phyloP scores from a whole-genome alignment of 495 filamentous ascomycete species.

The Xanthoparmelia taractica region DNA sequence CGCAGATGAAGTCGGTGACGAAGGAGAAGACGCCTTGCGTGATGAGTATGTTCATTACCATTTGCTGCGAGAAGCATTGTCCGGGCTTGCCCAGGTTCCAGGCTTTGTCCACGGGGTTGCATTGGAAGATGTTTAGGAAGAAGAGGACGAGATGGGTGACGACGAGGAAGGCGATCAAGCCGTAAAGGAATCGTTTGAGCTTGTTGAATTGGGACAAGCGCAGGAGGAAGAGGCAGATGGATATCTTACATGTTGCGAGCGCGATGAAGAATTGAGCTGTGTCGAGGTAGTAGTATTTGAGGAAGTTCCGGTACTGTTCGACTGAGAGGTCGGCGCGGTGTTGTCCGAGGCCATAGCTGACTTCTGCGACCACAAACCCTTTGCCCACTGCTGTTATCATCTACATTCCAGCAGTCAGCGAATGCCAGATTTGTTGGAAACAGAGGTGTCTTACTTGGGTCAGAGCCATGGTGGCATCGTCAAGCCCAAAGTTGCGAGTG shows the following conservation, averaged over 20 bases:
- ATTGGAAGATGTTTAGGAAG: constrained; percentile 16
- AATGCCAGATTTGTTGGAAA: background rate
- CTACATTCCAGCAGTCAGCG: background rate
- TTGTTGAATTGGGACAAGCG: constrained; percentile 18
- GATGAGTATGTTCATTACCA: constrained; percentile 13
- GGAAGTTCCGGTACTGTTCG: constrained; percentile 13
- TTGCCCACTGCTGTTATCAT: constrained; percentile 12
- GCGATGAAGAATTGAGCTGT: constrained; percentile 24
- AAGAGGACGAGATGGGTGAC: constrained; percentile 15
- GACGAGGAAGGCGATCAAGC: constrained; percentile 12
- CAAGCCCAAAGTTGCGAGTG: constrained; percentile 15
- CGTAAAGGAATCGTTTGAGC: constrained; percentile 3
- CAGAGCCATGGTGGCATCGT: constrained; percentile 14
- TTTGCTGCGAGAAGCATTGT: constrained; percentile 4
- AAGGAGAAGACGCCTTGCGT: constrained; percentile 20
- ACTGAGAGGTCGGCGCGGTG: constrained; percentile 6
- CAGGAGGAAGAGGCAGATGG: constrained; percentile 33
- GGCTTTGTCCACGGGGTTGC: constrained; percentile 17
- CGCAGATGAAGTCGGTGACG: constrained; percentile 41
- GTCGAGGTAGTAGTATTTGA: constrained; percentile 20
- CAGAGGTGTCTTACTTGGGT: background rate
- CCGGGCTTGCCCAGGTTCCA: constrained; percentile 15
- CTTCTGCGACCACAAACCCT: constrained; percentile 15
- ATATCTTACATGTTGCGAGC: constrained; percentile 33
- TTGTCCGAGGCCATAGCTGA: constrained; percentile 17